Base-by-base conservation (phyloP, 352 stramenopile genomes). In the Phytopythium mirpurense region DNA sequence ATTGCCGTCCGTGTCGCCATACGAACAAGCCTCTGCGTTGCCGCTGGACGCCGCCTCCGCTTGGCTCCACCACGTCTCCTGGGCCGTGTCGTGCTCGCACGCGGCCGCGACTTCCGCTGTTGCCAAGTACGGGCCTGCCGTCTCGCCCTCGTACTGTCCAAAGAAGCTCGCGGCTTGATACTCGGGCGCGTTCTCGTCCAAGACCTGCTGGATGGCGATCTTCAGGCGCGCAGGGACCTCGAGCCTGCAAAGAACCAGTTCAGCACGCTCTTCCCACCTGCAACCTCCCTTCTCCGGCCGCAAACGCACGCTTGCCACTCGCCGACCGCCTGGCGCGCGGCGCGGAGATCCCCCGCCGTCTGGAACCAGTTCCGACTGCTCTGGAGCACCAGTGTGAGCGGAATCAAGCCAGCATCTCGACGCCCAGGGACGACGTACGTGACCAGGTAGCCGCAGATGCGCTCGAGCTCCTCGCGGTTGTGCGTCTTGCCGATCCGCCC, bases 361-460 rank as follows among this genome's bases (percentile, higher is more conserved):
- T 86, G 77, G 45, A 88, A 84, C 77, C 77, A 88, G 51, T 88
- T 64, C 35, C 78, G 83, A 41, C 74, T 88, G 41, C 43, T 27
- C 11, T 4, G n/a, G n/a, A n/a, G n/a, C n/a, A n/a, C n/a, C n/a
- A n/a, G n/a, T n/a, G n/a, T n/a, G n/a, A n/a, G n/a, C n/a, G n/a
- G n/a, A n/a, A n/a, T n/a, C n/a, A n/a, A 53, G 37, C 48, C 16
- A 45, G 40, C 21, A 12, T n/a, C 14, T 48, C 3, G 5, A 21
- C 12, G 38, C 8, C n/a, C n/a, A n/a, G n/a, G 8, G 31, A 41
- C n/a, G 5, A 42, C 65, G 15, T 60, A 88, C 77, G 65, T 80
- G 59, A 83, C 59, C 26, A 88, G 59, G 37, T 88, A 86, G 43
- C 85, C 72, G 59, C 64, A 75, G 41, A 85, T 83, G 7, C 61